Conservation (phyloP, 441 rosid species). For the Mallotus repandus region DNA sequence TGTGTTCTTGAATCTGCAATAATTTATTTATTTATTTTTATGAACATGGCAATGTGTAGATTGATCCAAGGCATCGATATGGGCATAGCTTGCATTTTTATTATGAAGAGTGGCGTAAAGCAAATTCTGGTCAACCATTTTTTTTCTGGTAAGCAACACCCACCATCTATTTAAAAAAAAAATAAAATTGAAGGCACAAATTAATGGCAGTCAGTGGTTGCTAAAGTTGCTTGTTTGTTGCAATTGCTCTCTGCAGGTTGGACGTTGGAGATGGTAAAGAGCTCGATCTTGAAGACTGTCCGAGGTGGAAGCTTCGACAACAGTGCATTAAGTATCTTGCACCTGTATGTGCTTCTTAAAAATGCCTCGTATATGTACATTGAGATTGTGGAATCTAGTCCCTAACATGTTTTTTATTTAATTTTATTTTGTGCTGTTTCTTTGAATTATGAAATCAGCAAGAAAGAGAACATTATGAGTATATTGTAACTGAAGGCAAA, state of each 20-base stretch:
- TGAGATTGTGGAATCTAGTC: not conserved
- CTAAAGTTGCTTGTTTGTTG: constrained; percentile 10
- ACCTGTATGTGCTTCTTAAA: constrained; percentile 51
- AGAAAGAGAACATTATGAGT: constrained; percentile 84
- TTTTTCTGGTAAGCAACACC: constrained; percentile 57
- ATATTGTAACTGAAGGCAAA: constrained; percentile 54
- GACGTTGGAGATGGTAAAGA: constrained; percentile 89
- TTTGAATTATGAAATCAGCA: constrained; percentile 42
- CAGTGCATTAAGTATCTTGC: constrained; percentile 87
- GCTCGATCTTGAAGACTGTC: constrained; percentile 58
- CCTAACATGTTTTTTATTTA: not conserved
- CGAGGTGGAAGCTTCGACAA: constrained; percentile 62
- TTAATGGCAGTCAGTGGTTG: not conserved
- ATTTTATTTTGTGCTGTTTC: not conserved
- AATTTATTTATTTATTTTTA: not conserved
- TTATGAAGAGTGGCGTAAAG: constrained; percentile 70
- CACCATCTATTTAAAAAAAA: too few species aligned
- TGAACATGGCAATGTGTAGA: constrained; percentile 34
- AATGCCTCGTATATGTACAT: too few species aligned
- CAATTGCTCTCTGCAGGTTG: constrained; percentile 49
- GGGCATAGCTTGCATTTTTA: constrained; percentile 77
- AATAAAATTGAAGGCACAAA: not conserved
- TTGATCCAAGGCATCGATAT: constrained; percentile 94
- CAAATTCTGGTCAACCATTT: constrained; percentile 83
- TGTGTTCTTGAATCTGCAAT: constrained; percentile 4